Evolutionary conservation across 306 rosid species (phyloP).

Genomic region (Chamaecrista fasciculata): DNA sequence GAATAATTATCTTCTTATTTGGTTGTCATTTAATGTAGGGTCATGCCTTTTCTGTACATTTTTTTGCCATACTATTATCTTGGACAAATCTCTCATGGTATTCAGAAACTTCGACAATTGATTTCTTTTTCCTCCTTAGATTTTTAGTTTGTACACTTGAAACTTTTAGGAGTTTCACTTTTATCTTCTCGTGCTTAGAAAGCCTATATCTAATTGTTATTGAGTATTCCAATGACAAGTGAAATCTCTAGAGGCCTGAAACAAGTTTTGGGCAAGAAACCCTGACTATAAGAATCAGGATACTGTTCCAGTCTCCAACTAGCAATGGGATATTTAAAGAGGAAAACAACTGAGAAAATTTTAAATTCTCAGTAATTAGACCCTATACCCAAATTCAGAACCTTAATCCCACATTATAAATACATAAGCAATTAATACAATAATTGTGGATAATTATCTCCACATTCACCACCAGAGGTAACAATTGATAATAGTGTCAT

Average conservation of each 20-base stretch:
- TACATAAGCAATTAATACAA: conserved; percentile 8
- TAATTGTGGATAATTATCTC: background rate
- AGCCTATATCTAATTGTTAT: background rate
- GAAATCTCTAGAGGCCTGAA: no score
- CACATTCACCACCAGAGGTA: background rate
- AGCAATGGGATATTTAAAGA: background rate
- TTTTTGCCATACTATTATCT: background rate
- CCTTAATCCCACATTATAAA: background rate
- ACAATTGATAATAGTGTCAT: conserved; percentile 13
- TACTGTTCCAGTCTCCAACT: conserved; percentile 4
- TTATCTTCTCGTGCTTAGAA: background rate
- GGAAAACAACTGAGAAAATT: background rate
- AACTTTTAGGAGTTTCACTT: background rate
- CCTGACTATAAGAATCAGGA: background rate
- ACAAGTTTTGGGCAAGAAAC: background rate
- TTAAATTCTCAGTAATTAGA: background rate
- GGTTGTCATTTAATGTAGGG: background rate
- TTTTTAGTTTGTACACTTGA: background rate
- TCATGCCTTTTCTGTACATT: background rate
- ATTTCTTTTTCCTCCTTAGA: background rate
- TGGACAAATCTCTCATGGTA: background rate
- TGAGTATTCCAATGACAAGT: no score
- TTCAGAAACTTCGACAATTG: background rate
- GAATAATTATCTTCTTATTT: background rate
- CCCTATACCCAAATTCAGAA: background rate